Base-by-base conservation (phyloP, 257 asterid species). In the Thymus quinquecostatus region DNA sequence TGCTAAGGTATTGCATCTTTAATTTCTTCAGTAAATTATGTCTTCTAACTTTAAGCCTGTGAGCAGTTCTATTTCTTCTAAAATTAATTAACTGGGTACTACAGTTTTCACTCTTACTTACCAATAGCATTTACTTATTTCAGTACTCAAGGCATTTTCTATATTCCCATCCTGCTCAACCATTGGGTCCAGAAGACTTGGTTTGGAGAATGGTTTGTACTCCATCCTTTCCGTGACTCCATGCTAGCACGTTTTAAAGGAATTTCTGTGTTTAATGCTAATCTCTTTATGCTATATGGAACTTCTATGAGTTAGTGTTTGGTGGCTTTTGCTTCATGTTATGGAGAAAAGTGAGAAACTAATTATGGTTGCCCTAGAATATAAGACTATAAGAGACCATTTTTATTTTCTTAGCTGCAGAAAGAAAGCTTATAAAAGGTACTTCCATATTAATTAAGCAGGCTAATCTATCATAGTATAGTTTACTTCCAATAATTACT, bases 151-250 rank as follows among this genome's bases (percentile, higher is more conserved):
- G 87, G 80, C 97, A 95, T 78, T 92, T 95, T 70, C 58, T 88
- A 33, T 95, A 86, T 79, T 92, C 99, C 29, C 96, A 95, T 84
- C 99, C 99, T 13, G 98, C 99, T 71, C 85, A 83, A 80, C 94
- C 88, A 10, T 10, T 92, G 86, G 99, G 99, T 64, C 96, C 99
- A 10, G 99, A 95, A 79, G 99, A 95, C 83, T 83, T 92, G 45
- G 83, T 75, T 47, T 95, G 98, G 98, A 88, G 97, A 92, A 89
- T 92, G 99, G 98, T 92, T 74, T 57, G 94, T 78, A 29, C 66
- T 61, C 80, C 27, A 59, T 50, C 58, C 72, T 66, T 77, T 27
- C 69, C 21, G 21, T 21, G 0, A 21, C 21, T 21, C 21, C 41
- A 32, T 68, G 12, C 3, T 69, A 38, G 48, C 58, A 6, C 47